Evolutionary conservation across 148 eudicot genomes (phyloP), one percentile per base, ranked within the genome.

Genomic region (Persicaria tinctoria): DNA sequence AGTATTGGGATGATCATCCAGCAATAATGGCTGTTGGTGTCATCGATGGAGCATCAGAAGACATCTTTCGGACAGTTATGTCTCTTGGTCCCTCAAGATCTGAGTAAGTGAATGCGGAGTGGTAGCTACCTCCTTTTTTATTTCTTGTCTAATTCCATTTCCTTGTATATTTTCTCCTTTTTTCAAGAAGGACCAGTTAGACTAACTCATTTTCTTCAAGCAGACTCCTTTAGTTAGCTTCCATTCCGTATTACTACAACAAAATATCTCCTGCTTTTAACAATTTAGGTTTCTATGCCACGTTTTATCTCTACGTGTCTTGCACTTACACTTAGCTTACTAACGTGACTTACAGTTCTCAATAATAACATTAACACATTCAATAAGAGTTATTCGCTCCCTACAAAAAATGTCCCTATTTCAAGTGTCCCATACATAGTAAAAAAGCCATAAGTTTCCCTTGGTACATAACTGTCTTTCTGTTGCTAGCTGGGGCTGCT

Each of bases 21-120:
- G 93, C 93, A 75, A 83, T 87, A 56, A 87, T 87, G 89, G 93
- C 93, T 66, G 89, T 87, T 78, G 84, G 89, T 78, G 89, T 87
- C 23, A 78, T 89, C 47, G 91, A 87, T 78, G 90, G 85, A 83
- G 71, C 88, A 73, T 83, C 93, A 51, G 89, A 89, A 75, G 89
- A 82, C 78, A 81, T 89, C 75, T 89, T 87, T 77, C 85, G 79
- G 73, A 81, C 91, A 47, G 84, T 89, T 17, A 89, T 89, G 89
- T 87, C 91, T 76, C 84, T 89, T 70, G 93, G 93, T 77, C 83
- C 89, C 62, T 89, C 89, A 74, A 80, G 93, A 87, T 89, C 91
- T 60, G 86, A 87, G 93, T 89, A 84, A 84, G 93, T 78, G 75
- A 5, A 72, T 57, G 10, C 20, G 1, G 18, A 20, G 16, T 46